Evolutionary conservation across 495 filamentous ascomycete species (phyloP), one percentile per base, ranked within the genome.

Genomic region (Aspergillus sclerotiicarbonarius): DNA sequence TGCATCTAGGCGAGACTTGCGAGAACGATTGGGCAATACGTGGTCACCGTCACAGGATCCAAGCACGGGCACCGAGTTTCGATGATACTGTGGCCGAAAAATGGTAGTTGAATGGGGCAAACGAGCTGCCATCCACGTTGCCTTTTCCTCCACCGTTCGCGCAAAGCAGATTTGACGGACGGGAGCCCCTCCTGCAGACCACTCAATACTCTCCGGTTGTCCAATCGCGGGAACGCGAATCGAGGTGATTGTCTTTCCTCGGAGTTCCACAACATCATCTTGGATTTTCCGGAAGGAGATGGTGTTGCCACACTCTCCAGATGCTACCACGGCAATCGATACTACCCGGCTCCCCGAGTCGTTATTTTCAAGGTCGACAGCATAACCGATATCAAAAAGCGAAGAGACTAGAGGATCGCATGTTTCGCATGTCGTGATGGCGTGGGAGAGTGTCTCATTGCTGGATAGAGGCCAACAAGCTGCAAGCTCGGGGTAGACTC

Each of bases 81-180:
- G 67, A 21, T 67, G 72, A 51, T 75, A 79, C 19, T 82, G 65
- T n/a, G 87, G 88, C 10, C 81, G 80, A 51, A 87, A 82, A 20
- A 90, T 74, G 1, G 71, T 75, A 5, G 84, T 88, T 8, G 76
- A 76, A 3, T 73, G 70, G 19, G 74, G 67, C 43, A 84, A 82
- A 31, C 88, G 84, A 37, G 87, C 81, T 18, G 88, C 79, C 61
- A 92, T 72, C 80, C 84, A 89, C 9, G 77, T 72, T 15, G 77
- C 69, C 30, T 76, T 72, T 45, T 71, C 73, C 18, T 79, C 78
- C 13, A 69, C 44, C 35, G 82, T 70, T 37, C 79, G 68, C 16
- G 84, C 79, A 67, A 88, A 91, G 61, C 82, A 82, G 30, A 96
- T 71, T 64, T 90, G 82, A 43, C 78, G 80, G 57, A 95, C 85